Evolutionary conservation across 1,284 basidiomycete genomes (phyloP), one percentile per base, ranked within the genome.

Genomic region (Filobasidium uniguttulatum): DNA sequence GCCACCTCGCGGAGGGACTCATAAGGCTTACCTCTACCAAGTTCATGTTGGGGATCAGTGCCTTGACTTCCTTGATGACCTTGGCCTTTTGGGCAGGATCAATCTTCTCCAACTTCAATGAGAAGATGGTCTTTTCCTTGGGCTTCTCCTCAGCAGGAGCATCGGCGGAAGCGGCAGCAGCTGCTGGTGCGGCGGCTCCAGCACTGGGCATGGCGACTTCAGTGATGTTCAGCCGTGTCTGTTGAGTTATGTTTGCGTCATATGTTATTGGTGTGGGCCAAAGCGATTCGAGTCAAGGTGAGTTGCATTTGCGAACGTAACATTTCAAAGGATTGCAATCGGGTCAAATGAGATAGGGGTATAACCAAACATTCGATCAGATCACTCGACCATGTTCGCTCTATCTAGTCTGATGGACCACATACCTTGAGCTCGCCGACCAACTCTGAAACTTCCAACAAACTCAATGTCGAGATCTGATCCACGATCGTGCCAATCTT

Each of bases 41-140:
- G 53, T 89, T 94, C 68, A 97, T 80, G 70, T 85, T 89, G 28
- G 90, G 88, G 60, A 93, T 82, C 59, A 94, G 68, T 8, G 85
- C 86, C 77, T 99, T 99, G 62, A 99, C 87, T 71, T 98, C 94
- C 61, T 87, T 81, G 66, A 99, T 99, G 60, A 97, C 82, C 75
- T 99, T 99, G 36, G 94, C 87, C 71, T 99, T 97, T 53, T 85
- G 76, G 19, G 78, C 73, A 3, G 87, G 78, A 57, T 93, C 89
- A 62, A 96, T 91, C 53, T 87, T 87, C 65, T 90, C 86, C 38
- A 97, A 77, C 70, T 83, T 93, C 64, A 97, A 82, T 60, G 83
- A 93, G 74, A 99, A 98, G 37, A 93, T 78, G 7, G 91, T 94
- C 81, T 98, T 98, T 73, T 98, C 94, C 73, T 96, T 97, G 45